Percentiles rank a stretch among this genome's conserved stretches.
These are phyloP conservation scores for Rhododendron kiyosumense DNA, from an alignment of 148 eudicot genomes.

Conservation along the genomic window DNA sequence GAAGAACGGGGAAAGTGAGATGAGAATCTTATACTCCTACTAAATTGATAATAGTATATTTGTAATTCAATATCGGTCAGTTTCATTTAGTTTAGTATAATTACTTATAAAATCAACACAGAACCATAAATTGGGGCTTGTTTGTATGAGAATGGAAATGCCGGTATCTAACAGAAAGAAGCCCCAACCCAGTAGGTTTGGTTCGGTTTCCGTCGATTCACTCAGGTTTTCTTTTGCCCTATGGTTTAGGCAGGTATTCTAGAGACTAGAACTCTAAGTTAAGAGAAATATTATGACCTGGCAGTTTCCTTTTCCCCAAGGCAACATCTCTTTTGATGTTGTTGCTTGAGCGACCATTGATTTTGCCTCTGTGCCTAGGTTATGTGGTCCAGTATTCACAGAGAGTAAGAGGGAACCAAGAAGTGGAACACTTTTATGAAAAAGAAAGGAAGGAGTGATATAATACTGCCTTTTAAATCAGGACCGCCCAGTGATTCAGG, in stretches of 20 bases:
- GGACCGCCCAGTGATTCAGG: background rate
- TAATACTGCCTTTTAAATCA: background rate
- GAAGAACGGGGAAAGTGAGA: background rate
- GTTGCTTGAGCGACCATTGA: background rate
- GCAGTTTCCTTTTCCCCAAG: background rate
- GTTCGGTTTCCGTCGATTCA: background rate
- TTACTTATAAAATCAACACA: background rate
- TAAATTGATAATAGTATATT: background rate
- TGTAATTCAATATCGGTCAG: background rate
- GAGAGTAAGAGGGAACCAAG: background rate
- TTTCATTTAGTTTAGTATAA: background rate
- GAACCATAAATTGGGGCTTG: background rate
- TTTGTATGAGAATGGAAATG: background rate
- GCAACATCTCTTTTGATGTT: background rate
- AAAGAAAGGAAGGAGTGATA: background rate
- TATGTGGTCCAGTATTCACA: background rate
- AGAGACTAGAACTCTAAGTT: background rate
- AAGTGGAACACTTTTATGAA: background rate
- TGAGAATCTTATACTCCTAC: background rate
- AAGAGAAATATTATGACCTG: background rate
- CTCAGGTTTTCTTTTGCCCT: background rate
- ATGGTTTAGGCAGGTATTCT: background rate
- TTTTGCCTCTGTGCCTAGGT: background rate
- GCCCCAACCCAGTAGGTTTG: background rate
- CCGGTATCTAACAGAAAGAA: background rate